Evolutionary conservation across 2,329 filamentous ascomycete genomes (phyloP).

Genomic region (Eutypa lata): DNA sequence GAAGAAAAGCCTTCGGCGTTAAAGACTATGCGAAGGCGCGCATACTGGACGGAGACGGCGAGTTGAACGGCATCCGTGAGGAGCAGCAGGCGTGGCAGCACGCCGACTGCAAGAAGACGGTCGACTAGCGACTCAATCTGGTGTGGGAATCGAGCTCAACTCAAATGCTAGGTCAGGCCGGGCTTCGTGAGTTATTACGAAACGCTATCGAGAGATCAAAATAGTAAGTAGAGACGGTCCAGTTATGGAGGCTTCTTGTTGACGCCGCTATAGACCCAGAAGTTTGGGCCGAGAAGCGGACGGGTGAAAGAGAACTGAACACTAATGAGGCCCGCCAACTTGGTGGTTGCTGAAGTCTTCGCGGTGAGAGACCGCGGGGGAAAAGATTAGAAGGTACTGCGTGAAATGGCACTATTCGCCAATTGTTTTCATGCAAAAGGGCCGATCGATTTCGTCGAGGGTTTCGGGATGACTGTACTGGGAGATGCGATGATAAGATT

Average conservation of each 20-base stretch:
- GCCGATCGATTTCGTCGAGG: neutral
- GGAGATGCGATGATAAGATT: neutral
- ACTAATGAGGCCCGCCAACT: slow-evolving; percentile 86
- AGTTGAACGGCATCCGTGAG: slow-evolving; percentile 23
- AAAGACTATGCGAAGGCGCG: slow-evolving; percentile 28
- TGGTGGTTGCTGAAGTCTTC: slow-evolving; percentile 56
- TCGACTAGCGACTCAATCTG: slow-evolving; percentile 13
- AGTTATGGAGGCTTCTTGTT: slow-evolving; percentile 98
- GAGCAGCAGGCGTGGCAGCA: slow-evolving; percentile 34
- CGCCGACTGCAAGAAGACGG: slow-evolving; percentile 29
- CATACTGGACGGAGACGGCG: slow-evolving; percentile 25
- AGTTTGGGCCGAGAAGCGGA: slow-evolving; percentile 88
- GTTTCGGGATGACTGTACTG: neutral
- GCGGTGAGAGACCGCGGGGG: slow-evolving; percentile 26
- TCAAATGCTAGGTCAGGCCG: slow-evolving; percentile 1
- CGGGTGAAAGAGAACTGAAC: slow-evolving; percentile 71
- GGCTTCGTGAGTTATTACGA: slow-evolving; percentile 4
- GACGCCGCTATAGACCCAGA: slow-evolving; percentile 94
- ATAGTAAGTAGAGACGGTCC: slow-evolving; percentile 30
- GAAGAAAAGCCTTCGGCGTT: slow-evolving; percentile 28
- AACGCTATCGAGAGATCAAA: slow-evolving; percentile 27
- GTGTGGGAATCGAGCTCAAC: slow-evolving; percentile 2
- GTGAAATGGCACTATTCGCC: slow-evolving; percentile 23
- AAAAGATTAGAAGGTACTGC: slow-evolving; percentile 13
- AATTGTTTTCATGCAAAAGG: slow-evolving; percentile 4